These are phyloP conservation scores for Emmonsiellopsis sp. DNA, from an alignment of 2,329 filamentous ascomycete species.

Conservation along the genomic window DNA sequence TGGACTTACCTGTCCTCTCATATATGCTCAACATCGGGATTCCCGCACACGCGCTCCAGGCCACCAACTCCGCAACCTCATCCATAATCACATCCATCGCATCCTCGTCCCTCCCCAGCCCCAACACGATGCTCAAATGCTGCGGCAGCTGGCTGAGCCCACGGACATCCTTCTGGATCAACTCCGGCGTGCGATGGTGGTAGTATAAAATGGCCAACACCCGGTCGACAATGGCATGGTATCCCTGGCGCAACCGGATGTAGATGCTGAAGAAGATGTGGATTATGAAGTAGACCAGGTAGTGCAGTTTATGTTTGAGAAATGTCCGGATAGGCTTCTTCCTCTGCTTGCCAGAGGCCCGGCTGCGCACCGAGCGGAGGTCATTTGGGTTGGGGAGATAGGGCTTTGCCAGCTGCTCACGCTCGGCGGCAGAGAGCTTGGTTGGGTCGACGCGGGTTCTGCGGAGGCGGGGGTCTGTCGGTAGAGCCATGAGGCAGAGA, in stretches of 20 bases:
- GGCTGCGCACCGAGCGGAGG: constrained; percentile 14
- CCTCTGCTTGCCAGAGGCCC: constrained; percentile 10
- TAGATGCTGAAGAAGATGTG: constrained; percentile 83
- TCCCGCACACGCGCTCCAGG: constrained; percentile 85
- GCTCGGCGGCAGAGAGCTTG: constrained; percentile 15
- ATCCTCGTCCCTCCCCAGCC: constrained; percentile 58
- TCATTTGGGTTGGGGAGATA: constrained; percentile 43
- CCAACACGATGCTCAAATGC: constrained; percentile 82
- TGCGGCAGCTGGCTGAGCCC: constrained; percentile 64
- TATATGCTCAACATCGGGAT: constrained; percentile 86
- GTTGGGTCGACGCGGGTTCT: not conserved
- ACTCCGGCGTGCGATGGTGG: constrained; percentile 88
- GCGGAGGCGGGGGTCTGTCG: not conserved
- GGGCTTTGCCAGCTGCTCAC: constrained; percentile 36
- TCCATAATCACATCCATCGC: constrained; percentile 78
- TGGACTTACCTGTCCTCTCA: constrained; percentile 68
- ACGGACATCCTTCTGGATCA: constrained; percentile 81
- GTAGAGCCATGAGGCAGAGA: constrained; percentile 3
- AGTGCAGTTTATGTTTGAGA: constrained; percentile 35
- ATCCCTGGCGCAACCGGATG: constrained; percentile 70
- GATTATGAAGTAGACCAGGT: constrained; percentile 36
- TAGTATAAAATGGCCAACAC: constrained; percentile 79
- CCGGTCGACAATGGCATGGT: constrained; percentile 68
- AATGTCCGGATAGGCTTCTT: constrained; percentile 36
- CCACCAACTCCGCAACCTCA: constrained; percentile 82